These are phyloP conservation scores for Trichophyton benhamiae DNA, from an alignment of 2,329 filamentous ascomycete species.

Conservation along the genomic window DNA sequence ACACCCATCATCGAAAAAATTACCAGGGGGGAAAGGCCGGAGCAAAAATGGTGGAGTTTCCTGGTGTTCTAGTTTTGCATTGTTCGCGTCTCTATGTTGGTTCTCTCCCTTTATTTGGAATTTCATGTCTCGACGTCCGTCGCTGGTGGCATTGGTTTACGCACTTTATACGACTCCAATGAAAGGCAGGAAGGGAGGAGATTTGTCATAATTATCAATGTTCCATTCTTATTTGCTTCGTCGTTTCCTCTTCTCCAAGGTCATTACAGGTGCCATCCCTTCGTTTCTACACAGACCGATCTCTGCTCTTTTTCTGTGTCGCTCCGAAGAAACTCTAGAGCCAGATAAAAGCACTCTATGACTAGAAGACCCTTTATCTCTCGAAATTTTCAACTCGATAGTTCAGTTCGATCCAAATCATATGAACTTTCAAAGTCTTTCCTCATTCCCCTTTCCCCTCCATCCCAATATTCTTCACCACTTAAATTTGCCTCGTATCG, in stretches of 20 bases:
- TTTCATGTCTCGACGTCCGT: not conserved
- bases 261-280: not conserved
- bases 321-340: not conserved
- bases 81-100: not conserved
- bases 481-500: too few relatives aligned
- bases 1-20: not conserved
- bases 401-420: not conserved
- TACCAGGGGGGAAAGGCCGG: not conserved
- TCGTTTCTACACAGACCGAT: not conserved
- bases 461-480: not conserved
- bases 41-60: not conserved
- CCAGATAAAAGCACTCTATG: not conserved
- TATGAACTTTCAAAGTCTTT: not conserved
- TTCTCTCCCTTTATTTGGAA: not conserved
- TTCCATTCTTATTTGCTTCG: too few relatives aligned
- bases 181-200: not conserved
- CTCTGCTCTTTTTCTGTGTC: not conserved
- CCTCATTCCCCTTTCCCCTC: not conserved
- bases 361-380: not conserved
- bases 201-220: not conserved
- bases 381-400: not conserved
- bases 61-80: not conserved
- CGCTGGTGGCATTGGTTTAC: not conserved
- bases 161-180: not conserved
- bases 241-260: not conserved